Conservation (phyloP, 2,329 filamentous ascomycete genomes). For the Ceratocystis huliohia region DNA sequence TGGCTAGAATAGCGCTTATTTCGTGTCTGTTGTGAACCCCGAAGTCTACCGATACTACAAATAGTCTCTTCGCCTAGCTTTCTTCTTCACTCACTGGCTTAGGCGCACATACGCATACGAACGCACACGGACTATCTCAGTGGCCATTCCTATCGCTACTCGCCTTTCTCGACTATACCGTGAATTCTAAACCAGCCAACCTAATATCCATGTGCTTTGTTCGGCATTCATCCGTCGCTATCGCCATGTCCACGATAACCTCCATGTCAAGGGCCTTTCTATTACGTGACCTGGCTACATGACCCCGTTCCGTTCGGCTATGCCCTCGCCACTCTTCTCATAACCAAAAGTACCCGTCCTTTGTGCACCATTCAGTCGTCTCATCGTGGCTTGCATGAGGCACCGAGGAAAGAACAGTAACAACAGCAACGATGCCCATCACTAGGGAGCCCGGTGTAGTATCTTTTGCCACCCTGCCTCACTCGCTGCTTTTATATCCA, state of each 20-base stretch:
- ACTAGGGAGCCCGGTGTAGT: not conserved
- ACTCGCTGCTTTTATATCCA: too few relatives aligned
- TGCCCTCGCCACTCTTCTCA: too few relatives aligned
- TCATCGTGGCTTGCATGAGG: not conserved
- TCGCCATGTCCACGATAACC: not conserved
- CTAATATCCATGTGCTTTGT: not conserved
- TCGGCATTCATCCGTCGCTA: not conserved
- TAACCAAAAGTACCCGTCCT: not conserved
- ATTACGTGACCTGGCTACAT: not conserved
- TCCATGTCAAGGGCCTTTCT: not conserved
- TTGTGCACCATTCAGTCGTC: not conserved
- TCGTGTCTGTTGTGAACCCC: not conserved
- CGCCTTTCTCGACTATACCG: not conserved
- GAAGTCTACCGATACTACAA: not conserved
- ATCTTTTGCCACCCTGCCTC: not conserved
- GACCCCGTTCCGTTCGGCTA: not conserved
- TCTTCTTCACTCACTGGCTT: not conserved
- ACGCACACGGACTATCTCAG: not conserved
- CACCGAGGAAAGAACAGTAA: not conserved
- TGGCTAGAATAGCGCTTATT: not conserved
- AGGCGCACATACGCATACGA: not conserved
- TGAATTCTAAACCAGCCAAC: not conserved
- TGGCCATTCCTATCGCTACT: not conserved
- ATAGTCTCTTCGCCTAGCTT: not conserved
- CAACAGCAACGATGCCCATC: not conserved